Conservation (phyloP, 169 alveolate genomes). For the Hammondia hammondi region DNA sequence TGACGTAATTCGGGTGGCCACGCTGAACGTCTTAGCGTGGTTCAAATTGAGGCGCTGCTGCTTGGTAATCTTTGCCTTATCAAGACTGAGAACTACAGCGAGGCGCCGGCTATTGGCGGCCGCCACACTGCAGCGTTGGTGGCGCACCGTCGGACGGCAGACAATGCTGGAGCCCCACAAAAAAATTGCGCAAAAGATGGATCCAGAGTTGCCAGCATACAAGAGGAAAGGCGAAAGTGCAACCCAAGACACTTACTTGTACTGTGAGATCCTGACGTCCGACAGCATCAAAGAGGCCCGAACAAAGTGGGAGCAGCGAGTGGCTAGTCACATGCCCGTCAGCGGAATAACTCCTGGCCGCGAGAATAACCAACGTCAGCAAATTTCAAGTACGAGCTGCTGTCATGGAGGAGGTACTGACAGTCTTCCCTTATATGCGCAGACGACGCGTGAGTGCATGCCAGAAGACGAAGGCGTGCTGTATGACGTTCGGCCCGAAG, state of each 20-base stretch:
- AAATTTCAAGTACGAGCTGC: not conserved
- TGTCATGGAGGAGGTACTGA: not conserved
- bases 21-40: not conserved
- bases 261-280: too few relatives aligned
- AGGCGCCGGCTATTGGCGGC: not conserved
- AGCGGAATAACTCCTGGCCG: not conserved
- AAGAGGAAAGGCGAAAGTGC: too few relatives aligned
- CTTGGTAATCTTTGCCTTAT: not conserved
- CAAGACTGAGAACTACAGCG: not conserved
- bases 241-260: too few relatives aligned
- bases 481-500: not conserved
- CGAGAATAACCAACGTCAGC: not conserved
- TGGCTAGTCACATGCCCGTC: not conserved
- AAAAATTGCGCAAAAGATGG: too few relatives aligned
- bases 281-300: not conserved
- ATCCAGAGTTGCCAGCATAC: too few relatives aligned
- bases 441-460: not conserved
- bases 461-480: not conserved
- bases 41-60: slow-evolving; percentile 21
- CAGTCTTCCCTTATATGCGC: not conserved
- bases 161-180: too few relatives aligned
- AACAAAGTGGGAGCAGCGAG: not conserved
- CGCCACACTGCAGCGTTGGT: not conserved
- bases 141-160: not conserved
- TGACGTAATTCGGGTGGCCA: not conserved